Percentiles rank a stretch among this genome's conserved stretches.
phyloP scores from a whole-genome alignment of 2,329 filamentous ascomycete species.

The Ustulina deusta region DNA sequence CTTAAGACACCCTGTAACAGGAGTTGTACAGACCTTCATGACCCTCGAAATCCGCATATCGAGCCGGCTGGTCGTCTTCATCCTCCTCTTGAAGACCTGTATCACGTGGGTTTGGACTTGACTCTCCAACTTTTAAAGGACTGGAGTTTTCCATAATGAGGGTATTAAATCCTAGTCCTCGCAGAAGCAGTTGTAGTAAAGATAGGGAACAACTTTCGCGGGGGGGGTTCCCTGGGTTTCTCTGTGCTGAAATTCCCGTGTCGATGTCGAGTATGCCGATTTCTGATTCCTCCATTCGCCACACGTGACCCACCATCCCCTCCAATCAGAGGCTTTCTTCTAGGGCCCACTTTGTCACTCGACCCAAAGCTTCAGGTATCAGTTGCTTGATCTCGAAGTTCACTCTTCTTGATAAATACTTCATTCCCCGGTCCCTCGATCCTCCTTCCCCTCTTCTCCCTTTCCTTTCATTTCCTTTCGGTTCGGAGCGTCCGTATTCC shows the following conservation, averaged over 20 bases:
- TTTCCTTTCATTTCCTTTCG: constrained; percentile 2
- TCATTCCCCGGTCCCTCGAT: constrained; percentile 8
- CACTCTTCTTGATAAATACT: constrained; percentile 20
- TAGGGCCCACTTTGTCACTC: constrained; percentile 11
- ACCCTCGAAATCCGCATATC: not conserved
- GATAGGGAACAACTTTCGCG: not conserved
- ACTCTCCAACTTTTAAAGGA: not conserved
- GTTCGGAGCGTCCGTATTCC: constrained; percentile 3
- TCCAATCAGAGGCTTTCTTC: constrained; percentile 10
- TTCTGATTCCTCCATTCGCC: constrained; percentile 6
- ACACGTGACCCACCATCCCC: constrained; percentile 12
- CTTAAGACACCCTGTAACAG: not conserved
- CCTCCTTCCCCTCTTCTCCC: not conserved
- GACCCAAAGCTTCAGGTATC: constrained; percentile 20
- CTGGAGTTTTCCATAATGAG: not conserved
- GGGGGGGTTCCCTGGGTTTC: not conserved
- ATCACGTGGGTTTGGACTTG: not conserved
- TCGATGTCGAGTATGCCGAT: constrained; percentile 12
- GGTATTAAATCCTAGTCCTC: not conserved
- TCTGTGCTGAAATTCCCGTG: constrained; percentile 6
- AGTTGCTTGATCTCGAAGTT: constrained; percentile 16
- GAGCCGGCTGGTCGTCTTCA: not conserved
- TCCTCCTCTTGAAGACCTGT: not conserved
- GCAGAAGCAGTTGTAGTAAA: not conserved
- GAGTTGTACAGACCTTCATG: constrained; percentile 1